A percentile compares a stretch with the other conserved stretches of the same genome.
Conservation (phyloP, 768 basidiomycete genomes). For the Erythrobasidium yunnanense region DNA sequence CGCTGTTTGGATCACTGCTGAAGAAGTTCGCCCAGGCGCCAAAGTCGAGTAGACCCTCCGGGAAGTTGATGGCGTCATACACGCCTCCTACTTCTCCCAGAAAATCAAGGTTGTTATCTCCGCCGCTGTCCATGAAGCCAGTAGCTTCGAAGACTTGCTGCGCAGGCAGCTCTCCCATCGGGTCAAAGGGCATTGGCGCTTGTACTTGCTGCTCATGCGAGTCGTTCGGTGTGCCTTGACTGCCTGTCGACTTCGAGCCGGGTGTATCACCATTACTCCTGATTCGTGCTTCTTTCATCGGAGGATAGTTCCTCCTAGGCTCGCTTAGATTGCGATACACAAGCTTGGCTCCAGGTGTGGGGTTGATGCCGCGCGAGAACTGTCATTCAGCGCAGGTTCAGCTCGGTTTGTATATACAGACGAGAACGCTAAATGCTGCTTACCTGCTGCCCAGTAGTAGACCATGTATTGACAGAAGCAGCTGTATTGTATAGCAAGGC, state of each 20-base stretch:
- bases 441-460: conserved; percentile 3
- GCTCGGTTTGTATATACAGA: background rate
- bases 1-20: background rate
- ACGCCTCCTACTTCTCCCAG: conserved; percentile 13
- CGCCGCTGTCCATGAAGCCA: conserved; percentile 8
- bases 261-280: background rate
- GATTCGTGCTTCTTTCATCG: background rate
- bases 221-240: no score
- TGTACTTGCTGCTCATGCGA: no score
- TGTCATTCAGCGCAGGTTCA: background rate
- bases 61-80: conserved; percentile 26
- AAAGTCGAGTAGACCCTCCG: conserved; percentile 24
- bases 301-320: background rate
- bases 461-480: conserved; percentile 13
- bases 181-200: background rate
- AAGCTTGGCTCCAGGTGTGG: conserved; percentile 21
- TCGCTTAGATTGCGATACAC: background rate
- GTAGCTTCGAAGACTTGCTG: conserved; percentile 18
- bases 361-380: conserved; percentile 13
- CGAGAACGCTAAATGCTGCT: background rate
- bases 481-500: conserved; percentile 35
- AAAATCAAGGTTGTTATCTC: conserved; percentile 17
- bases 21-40: conserved; percentile 10
- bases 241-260: no score
- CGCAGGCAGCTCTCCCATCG: conserved; percentile 9